These are phyloP conservation scores for Microsporum ferrugineum DNA, from an alignment of 2,329 filamentous ascomycete genomes.

Conservation along the genomic window DNA sequence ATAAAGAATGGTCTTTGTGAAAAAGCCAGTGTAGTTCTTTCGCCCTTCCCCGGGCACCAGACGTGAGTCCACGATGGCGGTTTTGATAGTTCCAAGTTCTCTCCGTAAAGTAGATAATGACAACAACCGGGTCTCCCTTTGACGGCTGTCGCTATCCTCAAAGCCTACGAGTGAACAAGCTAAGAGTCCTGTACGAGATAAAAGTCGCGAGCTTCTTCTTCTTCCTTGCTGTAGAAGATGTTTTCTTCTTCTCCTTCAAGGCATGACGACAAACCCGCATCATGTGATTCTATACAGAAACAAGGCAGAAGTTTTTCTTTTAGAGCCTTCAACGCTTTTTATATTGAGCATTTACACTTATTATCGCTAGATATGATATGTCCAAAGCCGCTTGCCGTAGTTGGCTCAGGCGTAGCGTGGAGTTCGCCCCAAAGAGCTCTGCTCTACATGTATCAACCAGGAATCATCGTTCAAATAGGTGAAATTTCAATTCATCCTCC, in stretches of 20 bases:
- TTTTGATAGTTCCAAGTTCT: not conserved
- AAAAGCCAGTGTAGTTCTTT: constrained; percentile 38
- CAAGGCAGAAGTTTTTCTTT: not conserved
- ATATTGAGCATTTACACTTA: not conserved
- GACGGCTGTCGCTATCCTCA: not conserved
- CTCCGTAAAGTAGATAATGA: not conserved
- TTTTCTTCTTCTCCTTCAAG: not conserved
- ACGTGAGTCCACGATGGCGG: constrained; percentile 30
- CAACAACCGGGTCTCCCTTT: not conserved
- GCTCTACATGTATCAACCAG: no score
- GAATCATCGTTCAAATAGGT: not conserved
- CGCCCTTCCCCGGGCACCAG: constrained; percentile 33
- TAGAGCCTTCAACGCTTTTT: not conserved
- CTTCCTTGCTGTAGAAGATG: not conserved
- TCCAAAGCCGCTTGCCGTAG: no score
- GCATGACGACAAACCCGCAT: not conserved
- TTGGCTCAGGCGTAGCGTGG: no score
- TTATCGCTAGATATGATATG: not conserved
- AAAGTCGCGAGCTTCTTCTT: not conserved
- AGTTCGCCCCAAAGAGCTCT: no score
- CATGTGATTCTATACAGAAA: not conserved
- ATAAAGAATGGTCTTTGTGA: constrained; percentile 41
- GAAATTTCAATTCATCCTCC: not conserved
- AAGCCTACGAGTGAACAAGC: not conserved
- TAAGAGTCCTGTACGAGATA: not conserved